Conservation (phyloP, 768 basidiomycete species). For the Agaricus subrufescens region DNA sequence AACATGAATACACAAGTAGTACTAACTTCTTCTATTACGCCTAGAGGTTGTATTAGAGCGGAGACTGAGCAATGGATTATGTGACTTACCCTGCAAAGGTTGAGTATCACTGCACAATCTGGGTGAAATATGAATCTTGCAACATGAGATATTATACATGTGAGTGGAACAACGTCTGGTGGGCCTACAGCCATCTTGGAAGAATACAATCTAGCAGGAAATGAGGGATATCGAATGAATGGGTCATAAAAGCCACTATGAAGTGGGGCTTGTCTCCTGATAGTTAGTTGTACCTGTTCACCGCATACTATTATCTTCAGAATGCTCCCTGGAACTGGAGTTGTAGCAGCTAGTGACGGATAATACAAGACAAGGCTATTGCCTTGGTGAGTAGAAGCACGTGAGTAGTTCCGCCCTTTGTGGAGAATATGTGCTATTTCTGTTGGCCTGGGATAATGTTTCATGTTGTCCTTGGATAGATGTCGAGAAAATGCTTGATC, state of each 20-base stretch:
- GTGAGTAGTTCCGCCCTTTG: too few species aligned
- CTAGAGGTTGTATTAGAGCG: too few species aligned
- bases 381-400: too few species aligned
- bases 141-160: not conserved
- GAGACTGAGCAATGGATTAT: too few species aligned
- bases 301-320: not conserved
- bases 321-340: not conserved
- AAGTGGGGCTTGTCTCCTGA: not conserved
- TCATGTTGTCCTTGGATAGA: too few species aligned
- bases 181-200: not conserved
- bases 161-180: not conserved
- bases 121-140: not conserved
- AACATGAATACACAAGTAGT: too few species aligned
- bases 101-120: not conserved
- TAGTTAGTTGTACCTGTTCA: not conserved
- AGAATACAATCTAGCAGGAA: not conserved
- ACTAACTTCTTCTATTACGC: too few species aligned
- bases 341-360: not conserved
- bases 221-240: not conserved
- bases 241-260: not conserved
- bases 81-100: not conserved
- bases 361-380: too few species aligned
- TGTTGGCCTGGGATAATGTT: too few species aligned
- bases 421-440: too few species aligned
- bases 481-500: too few species aligned